phyloP scores from a whole-genome alignment of 208 protist genomes.

The Trypanosomatidae sp. region DNA sequence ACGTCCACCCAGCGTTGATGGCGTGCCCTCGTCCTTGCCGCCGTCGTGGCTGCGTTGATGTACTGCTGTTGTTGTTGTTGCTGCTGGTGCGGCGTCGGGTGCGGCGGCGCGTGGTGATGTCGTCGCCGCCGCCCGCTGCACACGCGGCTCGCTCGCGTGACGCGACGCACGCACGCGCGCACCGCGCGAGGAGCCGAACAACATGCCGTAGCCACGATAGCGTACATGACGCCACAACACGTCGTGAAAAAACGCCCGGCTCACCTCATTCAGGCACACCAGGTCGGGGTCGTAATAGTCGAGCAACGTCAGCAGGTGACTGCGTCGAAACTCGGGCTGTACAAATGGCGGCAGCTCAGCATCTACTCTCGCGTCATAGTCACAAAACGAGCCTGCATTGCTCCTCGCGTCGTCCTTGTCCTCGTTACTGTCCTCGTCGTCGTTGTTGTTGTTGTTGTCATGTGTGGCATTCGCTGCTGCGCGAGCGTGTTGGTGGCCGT shows the following conservation, averaged over 20 bases:
- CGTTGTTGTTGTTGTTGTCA: no score
- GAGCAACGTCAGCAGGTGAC: slow-evolving; percentile 43
- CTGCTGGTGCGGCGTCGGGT: no score
- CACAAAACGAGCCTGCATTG: slow-evolving; percentile 14
- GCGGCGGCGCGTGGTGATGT: slow-evolving; percentile 13
- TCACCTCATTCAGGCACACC: slow-evolving; percentile 72
- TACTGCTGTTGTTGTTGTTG: no score
- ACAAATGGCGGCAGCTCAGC: slow-evolving; percentile 47
- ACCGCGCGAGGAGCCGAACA: slow-evolving; percentile 71
- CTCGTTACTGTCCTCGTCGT: no score
- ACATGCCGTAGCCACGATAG: slow-evolving; percentile 56
- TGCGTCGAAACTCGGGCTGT: slow-evolving; percentile 26
- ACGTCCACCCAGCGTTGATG: neutral
- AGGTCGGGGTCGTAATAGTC: slow-evolving; percentile 68
- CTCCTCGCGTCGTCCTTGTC: neutral
- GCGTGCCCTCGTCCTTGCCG: neutral
- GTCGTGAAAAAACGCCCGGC: slow-evolving; percentile 51
- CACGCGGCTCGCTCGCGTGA: no score
- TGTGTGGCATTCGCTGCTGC: no score
- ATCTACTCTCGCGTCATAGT: slow-evolving; percentile 34
- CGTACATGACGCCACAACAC: slow-evolving; percentile 54
- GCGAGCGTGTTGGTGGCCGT: no score
- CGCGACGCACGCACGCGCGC: slow-evolving; percentile 36
- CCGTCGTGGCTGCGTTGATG: neutral
- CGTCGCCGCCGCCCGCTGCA: slow-evolving; percentile 35